A percentile compares a stretch with the other conserved stretches of the same genome.
Conservation (phyloP, 352 stramenopile species). For the Nothophytophthora sp. region DNA sequence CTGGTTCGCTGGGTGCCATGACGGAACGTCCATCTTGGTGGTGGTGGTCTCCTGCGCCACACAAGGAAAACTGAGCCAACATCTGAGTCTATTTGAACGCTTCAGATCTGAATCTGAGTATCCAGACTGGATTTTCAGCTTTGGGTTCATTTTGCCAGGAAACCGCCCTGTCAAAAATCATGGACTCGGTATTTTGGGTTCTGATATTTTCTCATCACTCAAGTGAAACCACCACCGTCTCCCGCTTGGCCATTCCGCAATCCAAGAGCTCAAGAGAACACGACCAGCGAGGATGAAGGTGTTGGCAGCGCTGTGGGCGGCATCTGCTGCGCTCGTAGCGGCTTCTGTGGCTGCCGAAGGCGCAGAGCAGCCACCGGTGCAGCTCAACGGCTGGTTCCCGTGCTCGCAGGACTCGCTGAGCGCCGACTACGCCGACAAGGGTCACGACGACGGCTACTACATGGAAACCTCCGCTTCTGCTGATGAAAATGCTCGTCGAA, state of each 20-base stretch:
- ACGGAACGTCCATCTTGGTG: slow-evolving; percentile 83
- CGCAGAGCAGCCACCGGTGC: slow-evolving; percentile 20
- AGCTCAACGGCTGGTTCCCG: slow-evolving; percentile 32
- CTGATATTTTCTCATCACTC: not conserved
- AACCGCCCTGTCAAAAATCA: not conserved
- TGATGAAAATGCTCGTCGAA: not conserved
- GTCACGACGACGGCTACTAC: slow-evolving; percentile 22
- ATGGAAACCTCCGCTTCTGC: slow-evolving; percentile 23
- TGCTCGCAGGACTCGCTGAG: slow-evolving; percentile 14
- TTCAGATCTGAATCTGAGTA: too few species aligned
- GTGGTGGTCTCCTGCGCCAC: too few species aligned
- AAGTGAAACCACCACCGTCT: slow-evolving; percentile 7
- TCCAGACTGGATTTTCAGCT: too few species aligned
- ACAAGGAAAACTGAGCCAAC: too few species aligned
- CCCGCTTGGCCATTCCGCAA: slow-evolving; percentile 11
- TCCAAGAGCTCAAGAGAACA: slow-evolving; percentile 9
- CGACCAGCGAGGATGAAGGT: too few species aligned
- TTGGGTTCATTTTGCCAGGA: too few species aligned
- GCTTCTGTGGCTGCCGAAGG: slow-evolving; percentile 5
- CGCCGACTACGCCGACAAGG: slow-evolving; percentile 6
- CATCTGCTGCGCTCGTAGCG: not conserved
- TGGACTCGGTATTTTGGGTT: not conserved
- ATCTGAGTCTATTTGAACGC: too few species aligned
- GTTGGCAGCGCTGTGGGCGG: not conserved
- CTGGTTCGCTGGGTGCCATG: slow-evolving; percentile 75